Percentiles rank a stretch among this genome's conserved stretches.
These are phyloP conservation scores for Blastomyces emzantsi DNA, from an alignment of 2,329 filamentous ascomycete species.

Conservation along the genomic window DNA sequence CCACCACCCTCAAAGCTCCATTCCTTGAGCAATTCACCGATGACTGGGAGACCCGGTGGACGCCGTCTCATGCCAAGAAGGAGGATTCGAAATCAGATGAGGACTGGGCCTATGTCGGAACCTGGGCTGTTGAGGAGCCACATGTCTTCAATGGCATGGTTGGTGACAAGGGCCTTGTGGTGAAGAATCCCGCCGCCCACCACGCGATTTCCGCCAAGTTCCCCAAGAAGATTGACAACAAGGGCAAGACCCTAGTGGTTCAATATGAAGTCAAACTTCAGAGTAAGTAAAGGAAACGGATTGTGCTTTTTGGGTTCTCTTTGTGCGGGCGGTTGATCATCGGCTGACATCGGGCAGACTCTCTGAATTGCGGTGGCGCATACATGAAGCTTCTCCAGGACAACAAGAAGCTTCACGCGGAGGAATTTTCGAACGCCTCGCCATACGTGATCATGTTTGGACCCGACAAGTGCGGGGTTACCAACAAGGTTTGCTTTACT, in stretches of 20 bases:
- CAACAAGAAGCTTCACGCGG: constrained; percentile 91
- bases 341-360: constrained; percentile 51
- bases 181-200: constrained; percentile 97
- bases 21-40: constrained; percentile 99
- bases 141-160: constrained; percentile 81
- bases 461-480: constrained; percentile 97
- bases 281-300: constrained; percentile 53
- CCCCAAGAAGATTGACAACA: constrained; percentile 92
- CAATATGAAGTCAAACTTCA: constrained; percentile 99
- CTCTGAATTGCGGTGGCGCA: constrained; percentile 93
- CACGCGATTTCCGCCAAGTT: constrained; percentile 99
- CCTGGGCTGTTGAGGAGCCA: constrained; percentile 96
- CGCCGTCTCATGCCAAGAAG: constrained; percentile 95
- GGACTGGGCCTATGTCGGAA: constrained; percentile 95
- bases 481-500: constrained; percentile 70
- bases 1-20: constrained; percentile 76
- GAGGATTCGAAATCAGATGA: constrained; percentile 69
- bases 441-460: constrained; percentile 99
- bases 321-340: constrained; percentile 19
- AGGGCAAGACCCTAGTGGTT: constrained; percentile 91
- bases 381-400: constrained; percentile 99
- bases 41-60: constrained; percentile 90
- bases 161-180: constrained; percentile 90
- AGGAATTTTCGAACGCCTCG: constrained; percentile 95
- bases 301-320: not conserved